Evolutionary conservation across 2,329 filamentous ascomycete species (phyloP).

Genomic region (Colletotrichum liriopes): DNA sequence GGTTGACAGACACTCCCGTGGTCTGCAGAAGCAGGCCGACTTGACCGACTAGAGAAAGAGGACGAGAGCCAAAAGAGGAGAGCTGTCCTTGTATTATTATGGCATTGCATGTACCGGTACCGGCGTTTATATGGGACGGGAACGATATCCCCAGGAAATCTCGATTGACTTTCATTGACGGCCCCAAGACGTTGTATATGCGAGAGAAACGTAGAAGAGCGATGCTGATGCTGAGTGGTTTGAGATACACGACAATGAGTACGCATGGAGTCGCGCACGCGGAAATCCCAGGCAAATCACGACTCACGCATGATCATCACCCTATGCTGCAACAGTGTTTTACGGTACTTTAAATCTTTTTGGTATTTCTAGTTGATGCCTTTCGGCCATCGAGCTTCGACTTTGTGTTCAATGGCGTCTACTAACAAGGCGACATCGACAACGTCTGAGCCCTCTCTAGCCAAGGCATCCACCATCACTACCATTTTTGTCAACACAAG

Average conservation of each 20-base stretch:
- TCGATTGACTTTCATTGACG: slow-evolving; percentile 24
- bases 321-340: not conserved
- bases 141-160: slow-evolving; percentile 30
- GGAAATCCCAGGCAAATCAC: not conserved
- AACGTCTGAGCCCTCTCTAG: not conserved
- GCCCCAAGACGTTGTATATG: slow-evolving; percentile 17
- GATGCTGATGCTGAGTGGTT: not conserved
- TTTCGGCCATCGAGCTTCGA: slow-evolving; percentile 5
- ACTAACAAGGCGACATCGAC: slow-evolving; percentile 22
- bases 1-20: slow-evolving; percentile 89
- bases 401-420: slow-evolving; percentile 16
- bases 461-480: slow-evolving; percentile 7
- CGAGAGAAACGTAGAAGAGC: not conserved
- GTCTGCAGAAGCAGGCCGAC: slow-evolving; percentile 86
- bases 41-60: slow-evolving; percentile 64
- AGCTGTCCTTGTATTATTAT: slow-evolving; percentile 36
- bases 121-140: slow-evolving; percentile 41
- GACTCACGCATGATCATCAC: not conserved
- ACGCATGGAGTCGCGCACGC: not conserved
- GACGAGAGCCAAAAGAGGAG: not conserved
- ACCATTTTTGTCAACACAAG: slow-evolving; percentile 11
- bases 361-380: slow-evolving; percentile 34
- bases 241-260: not conserved
- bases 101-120: slow-evolving; percentile 32
- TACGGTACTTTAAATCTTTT: slow-evolving; percentile 30